phyloP scores from a whole-genome alignment of 2,329 filamentous ascomycete species.

The Harringtonia aguacate region DNA sequence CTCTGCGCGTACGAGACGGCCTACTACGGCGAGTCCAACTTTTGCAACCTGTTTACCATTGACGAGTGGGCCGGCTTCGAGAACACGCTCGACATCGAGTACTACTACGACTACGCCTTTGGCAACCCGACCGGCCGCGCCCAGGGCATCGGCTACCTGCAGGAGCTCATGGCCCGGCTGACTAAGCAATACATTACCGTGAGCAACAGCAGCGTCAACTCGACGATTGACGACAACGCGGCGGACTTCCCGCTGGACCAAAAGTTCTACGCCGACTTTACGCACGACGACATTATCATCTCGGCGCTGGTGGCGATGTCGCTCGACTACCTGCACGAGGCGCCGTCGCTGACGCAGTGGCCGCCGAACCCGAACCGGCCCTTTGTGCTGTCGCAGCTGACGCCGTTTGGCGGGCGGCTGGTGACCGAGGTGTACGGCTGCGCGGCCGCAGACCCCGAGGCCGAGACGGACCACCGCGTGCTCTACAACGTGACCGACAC shows the following conservation, averaged over 20 bases:
- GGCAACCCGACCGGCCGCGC: conserved; percentile 39
- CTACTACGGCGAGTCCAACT: conserved; percentile 37
- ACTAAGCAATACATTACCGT: conserved; percentile 31
- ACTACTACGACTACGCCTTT: conserved; percentile 32
- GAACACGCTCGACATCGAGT: conserved; percentile 40
- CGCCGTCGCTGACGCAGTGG: conserved; percentile 27
- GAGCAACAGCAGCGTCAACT: conserved; percentile 41
- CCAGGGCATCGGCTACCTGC: conserved; percentile 40
- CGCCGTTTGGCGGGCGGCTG: conserved; percentile 43
- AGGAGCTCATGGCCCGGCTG: conserved; percentile 38
- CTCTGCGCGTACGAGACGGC: conserved; percentile 43
- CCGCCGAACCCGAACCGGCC: conserved; percentile 31
- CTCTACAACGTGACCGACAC: conserved; percentile 31
- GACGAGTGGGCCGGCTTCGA: conserved; percentile 45
- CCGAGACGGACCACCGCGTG: conserved; percentile 25
- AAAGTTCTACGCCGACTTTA: conserved; percentile 41
- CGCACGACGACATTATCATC: conserved; percentile 41
- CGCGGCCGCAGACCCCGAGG: conserved; percentile 23
- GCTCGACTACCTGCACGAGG: conserved; percentile 40
- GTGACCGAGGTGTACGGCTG: conserved; percentile 47
- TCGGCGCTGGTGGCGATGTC: conserved; percentile 39
- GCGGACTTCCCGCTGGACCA: conserved; percentile 33
- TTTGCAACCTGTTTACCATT: conserved; percentile 41
- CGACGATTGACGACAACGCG: conserved; percentile 32
- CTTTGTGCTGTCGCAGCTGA: conserved; percentile 38